phyloP scores from a whole-genome alignment of 257 asterid genomes.

The Solanum corneliomulleri region DNA sequence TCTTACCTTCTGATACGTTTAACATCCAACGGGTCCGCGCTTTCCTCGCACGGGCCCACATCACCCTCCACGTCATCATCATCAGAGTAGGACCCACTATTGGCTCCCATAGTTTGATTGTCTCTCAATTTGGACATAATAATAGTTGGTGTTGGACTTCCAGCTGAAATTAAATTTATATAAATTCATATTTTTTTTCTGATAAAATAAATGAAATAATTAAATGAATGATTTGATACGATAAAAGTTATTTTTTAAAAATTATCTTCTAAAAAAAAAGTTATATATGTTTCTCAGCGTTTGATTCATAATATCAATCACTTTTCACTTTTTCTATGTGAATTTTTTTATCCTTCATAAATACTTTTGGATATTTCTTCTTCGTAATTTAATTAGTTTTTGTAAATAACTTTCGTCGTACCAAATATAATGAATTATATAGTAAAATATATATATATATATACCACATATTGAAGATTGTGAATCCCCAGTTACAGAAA shows the following conservation, averaged over 20 bases:
- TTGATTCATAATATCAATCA: background rate
- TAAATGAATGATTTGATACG: background rate
- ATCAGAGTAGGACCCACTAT: conserved; percentile 74
- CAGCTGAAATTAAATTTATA: conserved; percentile 20
- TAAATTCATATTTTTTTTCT: background rate
- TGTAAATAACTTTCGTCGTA: background rate
- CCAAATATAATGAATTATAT: background rate
- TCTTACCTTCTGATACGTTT: conserved; percentile 48
- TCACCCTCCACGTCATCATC: conserved; percentile 62
- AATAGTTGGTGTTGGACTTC: conserved; percentile 48
- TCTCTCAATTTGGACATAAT: conserved; percentile 32
- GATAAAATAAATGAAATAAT: background rate
- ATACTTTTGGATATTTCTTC: background rate
- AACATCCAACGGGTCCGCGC: conserved; percentile 36
- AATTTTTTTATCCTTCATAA: background rate
- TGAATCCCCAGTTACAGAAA: conserved; percentile 40
- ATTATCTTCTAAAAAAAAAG: background rate
- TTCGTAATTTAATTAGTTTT: background rate
- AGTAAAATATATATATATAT: background rate
- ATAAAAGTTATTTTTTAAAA: background rate
- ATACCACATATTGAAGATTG: conserved; percentile 67
- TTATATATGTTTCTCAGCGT: background rate
- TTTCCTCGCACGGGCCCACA: conserved; percentile 55
- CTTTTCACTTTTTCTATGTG: background rate
- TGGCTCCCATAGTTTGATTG: conserved; percentile 31